phyloP scores from a whole-genome alignment of 2,329 filamentous ascomycete species.

The Hymenoscyphus scutula region DNA sequence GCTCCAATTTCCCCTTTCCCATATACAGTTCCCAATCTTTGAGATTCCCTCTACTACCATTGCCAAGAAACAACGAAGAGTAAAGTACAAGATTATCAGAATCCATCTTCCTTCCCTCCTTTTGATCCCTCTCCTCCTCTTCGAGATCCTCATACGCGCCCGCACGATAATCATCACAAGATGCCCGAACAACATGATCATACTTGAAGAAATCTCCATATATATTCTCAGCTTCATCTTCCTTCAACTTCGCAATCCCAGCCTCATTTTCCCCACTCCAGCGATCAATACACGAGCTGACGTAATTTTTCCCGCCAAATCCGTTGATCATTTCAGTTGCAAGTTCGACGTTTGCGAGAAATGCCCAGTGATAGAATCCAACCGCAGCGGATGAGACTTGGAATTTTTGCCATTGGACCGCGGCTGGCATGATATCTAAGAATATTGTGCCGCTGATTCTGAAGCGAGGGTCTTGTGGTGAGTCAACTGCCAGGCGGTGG shows the following conservation, averaged over 20 bases:
- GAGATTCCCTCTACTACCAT: constrained; percentile 44
- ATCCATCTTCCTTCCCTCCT: constrained; percentile 42
- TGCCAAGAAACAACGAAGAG: constrained; percentile 38
- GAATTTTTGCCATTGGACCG: constrained; percentile 45
- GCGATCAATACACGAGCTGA: constrained; percentile 35
- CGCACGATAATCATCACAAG: constrained; percentile 48
- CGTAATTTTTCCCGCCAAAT: constrained; percentile 43
- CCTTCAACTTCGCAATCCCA: constrained; percentile 24
- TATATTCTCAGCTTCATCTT: constrained; percentile 42
- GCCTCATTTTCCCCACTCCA: constrained; percentile 32
- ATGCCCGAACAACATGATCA: constrained; percentile 42
- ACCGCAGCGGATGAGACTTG: constrained; percentile 37
- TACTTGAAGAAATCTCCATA: constrained; percentile 44
- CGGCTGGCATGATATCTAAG: constrained; percentile 50
- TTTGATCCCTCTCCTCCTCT: constrained; percentile 45
- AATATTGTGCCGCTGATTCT: constrained; percentile 42
- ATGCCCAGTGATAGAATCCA: constrained; percentile 47
- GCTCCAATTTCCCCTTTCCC: constrained; percentile 33
- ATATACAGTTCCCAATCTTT: constrained; percentile 46
- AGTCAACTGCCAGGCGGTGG: constrained; percentile 48
- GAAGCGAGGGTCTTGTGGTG: constrained; percentile 30
- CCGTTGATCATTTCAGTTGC: constrained; percentile 45
- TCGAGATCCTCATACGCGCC: constrained; percentile 43
- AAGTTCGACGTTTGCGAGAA: constrained; percentile 46
- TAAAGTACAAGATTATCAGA: constrained; percentile 45